Percentiles rank a stretch among this genome's conserved stretches.
These are phyloP conservation scores for Acacia pycnantha DNA, from an alignment of 331 rosid genomes.

Conservation along the genomic window DNA sequence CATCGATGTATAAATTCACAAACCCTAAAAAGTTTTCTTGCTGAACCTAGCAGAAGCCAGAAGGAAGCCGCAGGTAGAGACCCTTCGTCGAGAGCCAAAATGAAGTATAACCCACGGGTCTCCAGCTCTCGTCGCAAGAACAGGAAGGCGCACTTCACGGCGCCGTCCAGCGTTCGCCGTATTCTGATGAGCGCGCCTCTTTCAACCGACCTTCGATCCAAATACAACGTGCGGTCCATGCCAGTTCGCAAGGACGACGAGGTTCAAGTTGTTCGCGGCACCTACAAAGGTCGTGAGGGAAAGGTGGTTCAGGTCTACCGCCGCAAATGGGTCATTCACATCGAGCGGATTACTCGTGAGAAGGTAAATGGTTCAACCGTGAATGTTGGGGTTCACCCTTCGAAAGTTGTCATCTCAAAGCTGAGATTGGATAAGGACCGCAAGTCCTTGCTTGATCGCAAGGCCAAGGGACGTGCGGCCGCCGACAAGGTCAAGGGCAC, in stretches of 20 bases:
- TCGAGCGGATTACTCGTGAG: conserved; percentile 90
- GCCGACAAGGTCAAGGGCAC: conserved; percentile 93
- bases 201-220: conserved; percentile 75
- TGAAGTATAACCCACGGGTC: conserved; percentile 90
- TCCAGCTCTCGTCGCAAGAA: conserved; percentile 90
- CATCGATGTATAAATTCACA: neutral
- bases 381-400: conserved; percentile 84
- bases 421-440: conserved; percentile 89
- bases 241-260: conserved; percentile 95
- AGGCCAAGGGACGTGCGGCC: conserved; percentile 94
- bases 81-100: conserved; percentile 31
- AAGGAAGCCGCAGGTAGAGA: neutral
- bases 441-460: conserved; percentile 82
- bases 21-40: conserved; percentile 29
- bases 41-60: conserved; percentile 20
- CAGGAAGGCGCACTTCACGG: conserved; percentile 94
- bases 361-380: conserved; percentile 94
- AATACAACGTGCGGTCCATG: conserved; percentile 89
- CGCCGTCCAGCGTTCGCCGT: conserved; percentile 93
- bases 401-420: conserved; percentile 78
- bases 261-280: conserved; percentile 86
- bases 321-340: conserved; percentile 91
- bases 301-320: conserved; percentile 93
- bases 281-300: conserved; percentile 92
- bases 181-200: conserved; percentile 91